phyloP scores from a whole-genome alignment of 169 alveolate species.

The Eimeria brunetti region DNA sequence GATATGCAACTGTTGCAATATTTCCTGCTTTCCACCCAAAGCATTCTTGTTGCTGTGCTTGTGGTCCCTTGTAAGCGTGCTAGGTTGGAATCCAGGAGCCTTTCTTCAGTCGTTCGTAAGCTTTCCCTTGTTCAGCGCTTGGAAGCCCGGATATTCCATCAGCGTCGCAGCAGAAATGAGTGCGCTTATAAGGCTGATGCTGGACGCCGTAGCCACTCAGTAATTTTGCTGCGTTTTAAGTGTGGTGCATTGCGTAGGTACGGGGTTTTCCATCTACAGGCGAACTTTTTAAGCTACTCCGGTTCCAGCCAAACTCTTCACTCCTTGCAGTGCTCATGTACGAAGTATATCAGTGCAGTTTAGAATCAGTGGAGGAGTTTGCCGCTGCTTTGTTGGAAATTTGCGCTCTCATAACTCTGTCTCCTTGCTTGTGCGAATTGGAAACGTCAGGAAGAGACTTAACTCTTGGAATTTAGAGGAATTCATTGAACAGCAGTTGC shows the following conservation, averaged over 20 bases:
- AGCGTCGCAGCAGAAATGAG: background rate
- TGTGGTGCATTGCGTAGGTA: slow-evolving; percentile 27
- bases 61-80: background rate
- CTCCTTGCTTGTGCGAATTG: background rate
- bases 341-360: background rate
- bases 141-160: background rate
- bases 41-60: background rate
- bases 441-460: slow-evolving; percentile 24
- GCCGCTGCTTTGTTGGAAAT: background rate
- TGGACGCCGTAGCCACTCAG: background rate
- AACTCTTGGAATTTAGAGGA: slow-evolving; percentile 53
- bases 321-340: slow-evolving; percentile 65
- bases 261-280: slow-evolving; percentile 66
- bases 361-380: background rate
- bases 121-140: background rate
- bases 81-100: slow-evolving; percentile 52
- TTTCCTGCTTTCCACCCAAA: background rate
- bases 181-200: background rate
- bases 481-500: slow-evolving; percentile 38
- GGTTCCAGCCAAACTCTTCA: slow-evolving; percentile 68
- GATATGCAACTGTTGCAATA: background rate
- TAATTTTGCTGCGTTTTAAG: background rate
- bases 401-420: background rate
- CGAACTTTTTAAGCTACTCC: slow-evolving; percentile 47
- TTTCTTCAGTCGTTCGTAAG: slow-evolving; percentile 53